Percentiles rank a stretch among this genome's conserved stretches.
Evolutionary conservation across 805 yeast genomes (phyloP).

Genomic region (Metschnikowia picachoensis): DNA sequence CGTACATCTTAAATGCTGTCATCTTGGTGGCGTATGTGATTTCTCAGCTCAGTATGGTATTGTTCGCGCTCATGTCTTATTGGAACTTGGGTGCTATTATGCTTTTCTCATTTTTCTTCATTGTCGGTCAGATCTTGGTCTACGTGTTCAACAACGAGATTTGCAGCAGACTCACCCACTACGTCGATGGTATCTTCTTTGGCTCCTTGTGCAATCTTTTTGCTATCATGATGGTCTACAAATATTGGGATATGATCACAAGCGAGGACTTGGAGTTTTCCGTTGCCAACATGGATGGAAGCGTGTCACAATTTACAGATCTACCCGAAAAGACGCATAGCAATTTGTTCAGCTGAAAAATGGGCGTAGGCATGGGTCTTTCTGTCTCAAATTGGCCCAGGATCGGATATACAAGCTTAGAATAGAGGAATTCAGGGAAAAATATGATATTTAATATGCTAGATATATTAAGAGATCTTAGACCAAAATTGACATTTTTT

Average conservation of each 20-base stretch:
- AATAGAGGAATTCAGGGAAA: too few relatives aligned
- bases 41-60: slow-evolving; percentile 65
- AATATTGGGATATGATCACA: slow-evolving; percentile 95
- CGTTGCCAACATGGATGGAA: slow-evolving; percentile 47
- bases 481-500: too few relatives aligned
- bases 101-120: slow-evolving; percentile 68
- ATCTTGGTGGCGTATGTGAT: slow-evolving; percentile 58
- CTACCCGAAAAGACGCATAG: slow-evolving; percentile 31
- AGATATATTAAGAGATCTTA: too few relatives aligned
- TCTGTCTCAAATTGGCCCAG: too few relatives aligned
- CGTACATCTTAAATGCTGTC: slow-evolving; percentile 68
- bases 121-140: slow-evolving; percentile 71
- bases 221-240: slow-evolving; percentile 90
- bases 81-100: slow-evolving; percentile 91
- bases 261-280: slow-evolving; percentile 92
- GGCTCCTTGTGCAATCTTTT: slow-evolving; percentile 77
- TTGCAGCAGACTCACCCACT: slow-evolving; percentile 74
- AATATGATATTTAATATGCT: too few relatives aligned
- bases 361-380: too few relatives aligned
- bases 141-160: slow-evolving; percentile 65
- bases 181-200: slow-evolving; percentile 85
- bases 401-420: too few relatives aligned
- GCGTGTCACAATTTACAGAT: slow-evolving; percentile 28
- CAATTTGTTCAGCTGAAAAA: slow-evolving; percentile 8
- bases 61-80: slow-evolving; percentile 63